Base-by-base conservation (phyloP, 805 yeast species). In the Nadsonia fulvescens region DNA sequence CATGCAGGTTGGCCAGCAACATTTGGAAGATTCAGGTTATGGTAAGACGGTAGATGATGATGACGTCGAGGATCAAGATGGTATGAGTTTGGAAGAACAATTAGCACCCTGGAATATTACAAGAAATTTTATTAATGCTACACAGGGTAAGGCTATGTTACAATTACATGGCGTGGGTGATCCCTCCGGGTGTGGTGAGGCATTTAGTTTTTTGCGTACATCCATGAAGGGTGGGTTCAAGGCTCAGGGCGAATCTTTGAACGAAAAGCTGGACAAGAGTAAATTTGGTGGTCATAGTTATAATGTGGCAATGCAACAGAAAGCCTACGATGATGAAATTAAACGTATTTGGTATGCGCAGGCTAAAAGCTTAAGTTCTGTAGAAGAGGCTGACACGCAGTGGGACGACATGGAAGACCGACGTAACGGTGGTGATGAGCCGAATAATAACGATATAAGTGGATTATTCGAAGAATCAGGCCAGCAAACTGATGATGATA, bases 101-200 rank as follows among this genome's bases (percentile, higher is more conserved):
- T 52, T 79, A 26, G 73, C 95, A 1, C 86, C 94, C 0, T 89
- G 98, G 98, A 83, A 79, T 46, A 60, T 74, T n/a, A 71, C 94
- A 0, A 63, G 81, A 33, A 89, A 89, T 48, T 89, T 89, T 43
- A 69, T 83, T 29, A 78, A 71, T 46, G 89, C 96, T 2, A 82
- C 93, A 13, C 96, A 83, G 45, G 92, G 94, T 29, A 83, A 91
- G 42, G 91, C 95, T 0, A 89, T 89, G 95, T 60, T 89, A 22
- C 94, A 82, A 43, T 65, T 89, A 14, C 79, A 79, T 44, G 94
- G 94, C 8, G 83, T 73, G 28, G 96, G 96, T 25, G 96, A 89
- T 47, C 92, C 93, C 2, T 70, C 93, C 0, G 93, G 92, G 13
- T 68, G 77, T 35, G 89, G 93, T 2, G 76, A 79, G 36, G 93